These are phyloP conservation scores for Pichia nanzhaoensis DNA, from an alignment of 805 yeast genomes.

Conservation along the genomic window DNA sequence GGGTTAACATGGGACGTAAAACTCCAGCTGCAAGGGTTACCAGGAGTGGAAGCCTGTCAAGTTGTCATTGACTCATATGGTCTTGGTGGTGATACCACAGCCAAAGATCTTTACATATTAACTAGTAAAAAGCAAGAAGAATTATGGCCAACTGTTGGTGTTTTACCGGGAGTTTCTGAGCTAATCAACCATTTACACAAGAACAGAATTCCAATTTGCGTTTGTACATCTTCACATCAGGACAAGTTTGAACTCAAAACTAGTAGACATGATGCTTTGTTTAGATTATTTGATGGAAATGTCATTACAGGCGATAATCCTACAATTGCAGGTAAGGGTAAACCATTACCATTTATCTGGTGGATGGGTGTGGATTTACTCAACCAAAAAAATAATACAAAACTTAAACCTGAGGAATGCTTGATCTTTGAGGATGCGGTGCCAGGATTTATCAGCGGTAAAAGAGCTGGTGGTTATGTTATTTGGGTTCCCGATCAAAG, in stretches of 20 bases:
- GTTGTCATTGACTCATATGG: slow-evolving; percentile 62
- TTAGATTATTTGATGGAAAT: slow-evolving; percentile 54
- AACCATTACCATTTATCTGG: slow-evolving; percentile 94
- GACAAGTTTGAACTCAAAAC: slow-evolving; percentile 68
- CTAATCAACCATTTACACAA: slow-evolving; percentile 48
- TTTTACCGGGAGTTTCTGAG: slow-evolving; percentile 82
- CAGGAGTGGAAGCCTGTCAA: slow-evolving; percentile 70
- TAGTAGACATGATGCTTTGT: slow-evolving; percentile 49
- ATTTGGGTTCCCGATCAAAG: slow-evolving; percentile 90
- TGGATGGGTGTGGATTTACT: slow-evolving; percentile 65
- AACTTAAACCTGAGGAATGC: slow-evolving; percentile 70
- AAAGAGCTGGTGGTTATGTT: slow-evolving; percentile 76
- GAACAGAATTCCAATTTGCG: slow-evolving; percentile 66
- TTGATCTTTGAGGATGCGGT: slow-evolving; percentile 92
- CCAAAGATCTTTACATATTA: slow-evolving; percentile 52
- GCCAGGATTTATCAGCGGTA: slow-evolving; percentile 84
- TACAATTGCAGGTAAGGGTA: slow-evolving; percentile 79
- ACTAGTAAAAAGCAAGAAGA: slow-evolving; percentile 48
- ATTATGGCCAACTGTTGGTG: slow-evolving; percentile 56
- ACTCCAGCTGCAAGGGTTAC: slow-evolving; percentile 81
- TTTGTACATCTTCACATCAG: slow-evolving; percentile 78
- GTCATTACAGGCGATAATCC: slow-evolving; percentile 86
- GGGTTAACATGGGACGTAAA: slow-evolving; percentile 91
- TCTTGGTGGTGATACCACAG: slow-evolving; percentile 48
- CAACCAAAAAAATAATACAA: slow-evolving; percentile 42